A percentile compares a stretch with the other conserved stretches of the same genome.
Conservation (phyloP, 768 basidiomycete species). For the Pilatotrama ljubarskyi region DNA sequence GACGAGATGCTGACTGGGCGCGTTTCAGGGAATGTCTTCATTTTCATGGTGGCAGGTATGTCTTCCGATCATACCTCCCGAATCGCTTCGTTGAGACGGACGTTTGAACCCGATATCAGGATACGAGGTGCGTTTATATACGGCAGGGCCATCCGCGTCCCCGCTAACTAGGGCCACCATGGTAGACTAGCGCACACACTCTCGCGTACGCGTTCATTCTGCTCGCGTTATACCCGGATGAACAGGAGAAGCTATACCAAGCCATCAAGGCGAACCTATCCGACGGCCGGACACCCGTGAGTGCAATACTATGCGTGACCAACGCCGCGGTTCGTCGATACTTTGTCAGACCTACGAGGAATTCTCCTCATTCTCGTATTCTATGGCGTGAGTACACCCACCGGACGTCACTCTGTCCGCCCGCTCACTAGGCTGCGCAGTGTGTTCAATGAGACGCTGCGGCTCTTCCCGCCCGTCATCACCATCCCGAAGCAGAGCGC, state of each 20-base stretch:
- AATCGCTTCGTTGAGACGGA: too few species aligned
- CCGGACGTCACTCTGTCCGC: not conserved
- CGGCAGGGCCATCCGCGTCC: not conserved
- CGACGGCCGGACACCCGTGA: slow-evolving; percentile 29
- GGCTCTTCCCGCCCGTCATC: slow-evolving; percentile 35
- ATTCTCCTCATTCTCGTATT: slow-evolving; percentile 27
- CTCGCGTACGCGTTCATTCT: slow-evolving; percentile 35
- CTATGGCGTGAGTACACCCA: slow-evolving; percentile 29
- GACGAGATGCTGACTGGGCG: not conserved
- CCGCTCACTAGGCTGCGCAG: slow-evolving; percentile 9
- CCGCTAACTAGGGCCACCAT: not conserved
- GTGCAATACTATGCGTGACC: not conserved
- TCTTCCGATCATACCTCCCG: too few species aligned
- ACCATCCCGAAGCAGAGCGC: slow-evolving; percentile 6
- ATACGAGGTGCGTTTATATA: slow-evolving; percentile 45
- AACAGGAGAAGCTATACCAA: slow-evolving; percentile 39
- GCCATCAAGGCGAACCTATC: slow-evolving; percentile 32
- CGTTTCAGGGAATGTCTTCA: slow-evolving; percentile 37
- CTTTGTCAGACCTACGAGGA: slow-evolving; percentile 32
- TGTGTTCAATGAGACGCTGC: slow-evolving; percentile 34
- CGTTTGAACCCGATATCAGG: too few species aligned
- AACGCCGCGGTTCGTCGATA: not conserved
- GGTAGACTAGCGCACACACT: slow-evolving; percentile 36
- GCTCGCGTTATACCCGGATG: slow-evolving; percentile 42
- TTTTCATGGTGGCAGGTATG: slow-evolving; percentile 39